Base-by-base conservation (phyloP, 805 yeast species). In the Metschnikowia similis region DNA sequence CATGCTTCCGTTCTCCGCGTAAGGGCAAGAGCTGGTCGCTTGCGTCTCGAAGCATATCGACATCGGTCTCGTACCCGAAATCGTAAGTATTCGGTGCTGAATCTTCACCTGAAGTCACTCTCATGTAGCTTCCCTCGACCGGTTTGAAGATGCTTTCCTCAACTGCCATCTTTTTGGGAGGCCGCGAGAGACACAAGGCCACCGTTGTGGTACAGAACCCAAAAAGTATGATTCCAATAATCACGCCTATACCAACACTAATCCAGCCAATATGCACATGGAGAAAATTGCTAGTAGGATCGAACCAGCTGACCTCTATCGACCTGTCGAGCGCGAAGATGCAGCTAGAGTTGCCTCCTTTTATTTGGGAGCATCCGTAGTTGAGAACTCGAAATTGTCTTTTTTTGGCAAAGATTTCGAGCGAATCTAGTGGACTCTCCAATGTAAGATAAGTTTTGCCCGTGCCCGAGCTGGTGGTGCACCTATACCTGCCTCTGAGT, bases 271-370 rank as follows among this genome's bases (percentile, higher is more conserved):
- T 66, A 52, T 79, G 84, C 26, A 87, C 65, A 51, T 79, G 85
- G 41, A 82, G 69, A 49, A 72, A 70, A 41, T 60, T 62, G 34
- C 78, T 76, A 7, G 58, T 70, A n/a, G 59, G 55, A 31, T 76
- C 76, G 6, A 84, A 62, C 94, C 95, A 87, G 1, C 65, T 62
- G 26, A 85, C 76, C 35, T 79, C 77, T n/a, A 87, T 69, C 1
- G 91, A 89, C 44, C 81, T 73, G 54, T 87, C 92, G 41, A 87
- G 70, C 2, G 84, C 61, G 54, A 85, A 82, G 1, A 87, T 76
- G 54, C 91, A 87, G 17, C 75, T 59, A 11, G 59, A 47, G 3
- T 77, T 63, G 2, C 58, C 55, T 3, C 59, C 53, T 6, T 49
- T 47, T 31, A 52, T 49, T 31, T 64, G 60, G 0, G 85, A 70